Evolutionary conservation across 163 green algal genomes (phyloP), one percentile per base, ranked within the genome.

Genomic region (Prototheca cutis): DNA sequence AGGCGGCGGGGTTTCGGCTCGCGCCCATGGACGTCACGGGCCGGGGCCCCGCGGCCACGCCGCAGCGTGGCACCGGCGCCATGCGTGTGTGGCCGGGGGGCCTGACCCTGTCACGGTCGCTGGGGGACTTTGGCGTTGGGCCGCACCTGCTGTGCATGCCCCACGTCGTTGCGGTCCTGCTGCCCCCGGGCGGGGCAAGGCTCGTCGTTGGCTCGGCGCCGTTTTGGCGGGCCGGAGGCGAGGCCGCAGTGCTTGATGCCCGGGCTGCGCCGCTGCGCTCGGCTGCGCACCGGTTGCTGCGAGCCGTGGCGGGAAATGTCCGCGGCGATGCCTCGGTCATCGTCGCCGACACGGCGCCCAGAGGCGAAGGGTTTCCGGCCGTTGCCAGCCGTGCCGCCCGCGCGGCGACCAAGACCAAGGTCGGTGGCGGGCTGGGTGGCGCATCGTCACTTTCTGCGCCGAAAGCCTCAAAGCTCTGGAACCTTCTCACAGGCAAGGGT

Each of bases 61-160:
- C 72, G 8, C 70, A 80, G 34, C 75, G 71, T 48, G 88, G 85
- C 6, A 80, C 89, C 27, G 91, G 91, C 0, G 87, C 92, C 8
- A 67, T 96, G 49, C 78, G 90, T 19, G 66, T 91, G 6, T 98
- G 90, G 87, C 91, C 91, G 3, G 91, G 91, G 4, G 91, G 91
- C 2, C 66, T 97, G 32, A 88, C 84, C 32, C 78, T 96, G 5
- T 85, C 76, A 8, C 75, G 90, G 15, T 78, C 82, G 3, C 74
- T 97, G 3, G 91, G 91, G 1, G 90, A 97, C 63, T 77, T 89
- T 53, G 84, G 91, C 55, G 82, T 87, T 2, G 85, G 89, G 4
- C 59, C 80, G 17, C 65, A 23, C 21, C 75, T 97, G 30, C 75
- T 91, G 32, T 71, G 82, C 1, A 48, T 89, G 56, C 87, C 91